Percentiles rank a stretch among this genome's conserved stretches.
These are phyloP conservation scores for Starmerella floris DNA, from an alignment of 805 yeast species.

Conservation along the genomic window DNA sequence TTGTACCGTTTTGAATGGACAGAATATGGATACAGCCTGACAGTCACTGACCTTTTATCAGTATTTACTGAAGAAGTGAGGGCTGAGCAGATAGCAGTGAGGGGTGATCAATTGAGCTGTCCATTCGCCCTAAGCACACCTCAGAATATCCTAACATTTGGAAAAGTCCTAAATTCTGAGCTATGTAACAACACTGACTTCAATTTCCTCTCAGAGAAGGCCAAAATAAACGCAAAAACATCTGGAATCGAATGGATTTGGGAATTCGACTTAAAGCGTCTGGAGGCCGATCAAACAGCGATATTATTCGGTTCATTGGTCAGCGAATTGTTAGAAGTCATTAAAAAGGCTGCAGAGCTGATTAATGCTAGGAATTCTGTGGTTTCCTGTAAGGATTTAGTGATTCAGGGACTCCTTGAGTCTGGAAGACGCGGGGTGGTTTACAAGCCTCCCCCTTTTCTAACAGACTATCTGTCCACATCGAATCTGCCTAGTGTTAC, in stretches of 20 bases:
- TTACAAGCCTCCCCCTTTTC: not conserved
- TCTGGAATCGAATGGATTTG: not conserved
- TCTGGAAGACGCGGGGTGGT: not conserved
- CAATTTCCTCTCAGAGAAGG: not conserved
- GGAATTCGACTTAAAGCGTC: not conserved
- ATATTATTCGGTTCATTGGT: not conserved
- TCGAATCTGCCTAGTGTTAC: not conserved
- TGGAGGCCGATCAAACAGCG: not conserved
- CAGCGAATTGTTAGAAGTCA: not conserved
- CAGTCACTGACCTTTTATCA: not conserved
- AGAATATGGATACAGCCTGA: not conserved
- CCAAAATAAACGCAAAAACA: not conserved
- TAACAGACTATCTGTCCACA: not conserved
- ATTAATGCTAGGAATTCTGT: not conserved
- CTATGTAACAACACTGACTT: not conserved
- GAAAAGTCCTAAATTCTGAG: not conserved
- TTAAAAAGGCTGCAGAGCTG: not conserved
- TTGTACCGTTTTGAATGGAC: not conserved
- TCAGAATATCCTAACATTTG: not conserved
- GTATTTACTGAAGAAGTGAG: not conserved
- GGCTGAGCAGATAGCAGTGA: not conserved
- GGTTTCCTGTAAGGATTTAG: not conserved
- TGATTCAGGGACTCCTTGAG: not conserved
- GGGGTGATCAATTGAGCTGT: not conserved
- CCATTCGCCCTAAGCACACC: not conserved